Base-by-base conservation (phyloP, 805 yeast species). In the Torulaspora maleeae region DNA sequence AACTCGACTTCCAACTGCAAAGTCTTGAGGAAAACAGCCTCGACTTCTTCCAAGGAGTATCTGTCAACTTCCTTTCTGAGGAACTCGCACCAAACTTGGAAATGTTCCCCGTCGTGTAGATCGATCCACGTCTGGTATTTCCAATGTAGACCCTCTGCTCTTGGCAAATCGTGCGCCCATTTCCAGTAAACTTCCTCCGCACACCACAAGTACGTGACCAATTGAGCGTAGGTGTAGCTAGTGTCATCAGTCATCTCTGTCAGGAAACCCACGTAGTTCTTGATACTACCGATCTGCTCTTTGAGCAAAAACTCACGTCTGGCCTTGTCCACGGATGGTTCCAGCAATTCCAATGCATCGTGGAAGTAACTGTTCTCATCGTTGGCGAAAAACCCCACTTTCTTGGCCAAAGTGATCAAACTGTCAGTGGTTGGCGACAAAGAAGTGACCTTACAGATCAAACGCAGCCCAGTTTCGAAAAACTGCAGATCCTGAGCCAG, bases 131-230 rank as follows among this genome's bases (percentile, higher is more conserved):
- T 78, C 38, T 72, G 68, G 47, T 72, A 61, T 49, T 73, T 75
- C 68, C 73, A 76, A 20, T 66, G 67, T 28, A 76, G 58, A 38
- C 65, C 54, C 1, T 52, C 46, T 1, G 61, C 46, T 27, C 54
- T 58, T 16, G 66, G 63, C 28, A 67, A 62, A 46, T 65, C 54
- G 27, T 72, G 68, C 1, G 79, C 80, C 82, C 82, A 78, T 19
- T 71, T 72, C 36, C 74, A 63, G 52, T 77, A 78, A 1, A 75
- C 75, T 34, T 68, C 66, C 50, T 77, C 82, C 72, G 76, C 73
- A 16, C 69, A 66, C 60, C 70, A 77, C 34, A 68, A 45, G 28
- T 66, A 66, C 1, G 79, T 74, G 32, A 76, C 63, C 19, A 74
- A 42, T 50, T 74, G 72, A 3, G 67, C 63, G 48, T 76, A 77